These are phyloP conservation scores for Termitomyces sp. DNA, from an alignment of 768 basidiomycete genomes.

Conservation along the genomic window DNA sequence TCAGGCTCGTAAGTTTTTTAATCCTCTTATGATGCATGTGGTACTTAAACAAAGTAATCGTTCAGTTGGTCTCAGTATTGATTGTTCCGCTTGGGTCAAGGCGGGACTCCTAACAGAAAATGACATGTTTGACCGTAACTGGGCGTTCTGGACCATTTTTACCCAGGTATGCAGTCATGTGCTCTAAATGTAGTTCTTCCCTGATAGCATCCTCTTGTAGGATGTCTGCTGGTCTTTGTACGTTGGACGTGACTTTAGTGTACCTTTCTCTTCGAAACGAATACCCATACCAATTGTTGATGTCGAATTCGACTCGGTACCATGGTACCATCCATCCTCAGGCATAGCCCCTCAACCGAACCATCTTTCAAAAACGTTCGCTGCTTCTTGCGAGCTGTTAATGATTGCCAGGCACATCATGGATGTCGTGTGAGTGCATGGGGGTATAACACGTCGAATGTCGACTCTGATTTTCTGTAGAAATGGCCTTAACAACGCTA, in stretches of 20 bases:
- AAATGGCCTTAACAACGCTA: constrained; percentile 41
- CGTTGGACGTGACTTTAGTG: constrained; percentile 60
- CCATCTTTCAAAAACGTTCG: constrained; percentile 46
- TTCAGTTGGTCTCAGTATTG: constrained; percentile 55
- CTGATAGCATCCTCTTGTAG: constrained; percentile 24
- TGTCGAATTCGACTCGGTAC: constrained; percentile 45
- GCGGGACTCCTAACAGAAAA: constrained; percentile 48
- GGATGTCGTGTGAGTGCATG: constrained; percentile 50
- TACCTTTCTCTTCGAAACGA: constrained; percentile 36
- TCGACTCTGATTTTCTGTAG: constrained; percentile 22
- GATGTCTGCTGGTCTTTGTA: constrained; percentile 68
- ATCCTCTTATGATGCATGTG: background rate
- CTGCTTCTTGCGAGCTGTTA: constrained; percentile 47
- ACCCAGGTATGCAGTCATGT: constrained; percentile 37
- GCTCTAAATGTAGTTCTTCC: background rate
- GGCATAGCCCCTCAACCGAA: constrained; percentile 40
- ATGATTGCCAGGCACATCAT: constrained; percentile 50
- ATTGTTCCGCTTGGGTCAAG: constrained; percentile 57
- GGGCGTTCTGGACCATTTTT: constrained; percentile 61
- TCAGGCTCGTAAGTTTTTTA: constrained; percentile 50
- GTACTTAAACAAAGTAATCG: background rate
- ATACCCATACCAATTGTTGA: constrained; percentile 50
- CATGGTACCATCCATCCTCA: constrained; percentile 42
- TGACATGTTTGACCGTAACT: constrained; percentile 57
- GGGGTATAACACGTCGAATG: background rate